phyloP scores from a whole-genome alignment of 345 rosid genomes.

The Tarenaya hassleriana region DNA sequence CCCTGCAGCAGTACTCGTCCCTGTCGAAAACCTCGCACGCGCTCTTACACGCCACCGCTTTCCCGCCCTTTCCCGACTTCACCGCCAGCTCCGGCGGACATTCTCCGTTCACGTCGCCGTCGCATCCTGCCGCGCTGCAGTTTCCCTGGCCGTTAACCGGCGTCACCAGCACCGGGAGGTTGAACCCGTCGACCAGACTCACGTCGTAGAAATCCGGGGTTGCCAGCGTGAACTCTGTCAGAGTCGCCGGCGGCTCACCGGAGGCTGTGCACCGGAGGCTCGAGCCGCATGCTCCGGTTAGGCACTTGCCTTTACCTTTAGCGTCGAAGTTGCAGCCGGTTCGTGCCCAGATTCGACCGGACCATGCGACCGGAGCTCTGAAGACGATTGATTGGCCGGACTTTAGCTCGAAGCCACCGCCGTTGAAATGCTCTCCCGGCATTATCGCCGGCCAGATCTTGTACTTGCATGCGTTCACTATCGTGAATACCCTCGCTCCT shows the following conservation, averaged over 20 bases:
- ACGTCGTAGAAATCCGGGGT: slow-evolving; percentile 59
- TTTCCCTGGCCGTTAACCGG: slow-evolving; percentile 68
- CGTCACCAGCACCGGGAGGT: slow-evolving; percentile 50
- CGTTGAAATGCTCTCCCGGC: slow-evolving; percentile 48
- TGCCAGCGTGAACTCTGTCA: slow-evolving; percentile 76
- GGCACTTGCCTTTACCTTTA: slow-evolving; percentile 58
- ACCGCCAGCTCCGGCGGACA: slow-evolving; percentile 66
- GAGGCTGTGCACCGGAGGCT: slow-evolving; percentile 52
- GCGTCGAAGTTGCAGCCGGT: slow-evolving; percentile 62
- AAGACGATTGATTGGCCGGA: slow-evolving; percentile 51
- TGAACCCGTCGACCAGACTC: slow-evolving; percentile 91
- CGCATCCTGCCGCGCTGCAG: slow-evolving; percentile 61
- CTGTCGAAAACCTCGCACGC: slow-evolving; percentile 89
- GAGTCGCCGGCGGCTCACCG: slow-evolving; percentile 65
- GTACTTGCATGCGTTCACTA: slow-evolving; percentile 56
- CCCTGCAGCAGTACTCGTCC: slow-evolving; percentile 82
- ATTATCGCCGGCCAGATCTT: slow-evolving; percentile 73
- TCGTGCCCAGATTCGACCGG: slow-evolving; percentile 88
- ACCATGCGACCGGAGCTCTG: slow-evolving; percentile 63
- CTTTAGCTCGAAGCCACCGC: slow-evolving; percentile 54
- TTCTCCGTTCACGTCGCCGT: slow-evolving; percentile 38
- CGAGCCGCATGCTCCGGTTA: slow-evolving; percentile 67
- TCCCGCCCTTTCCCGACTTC: slow-evolving; percentile 51
- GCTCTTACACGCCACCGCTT: slow-evolving; percentile 63
- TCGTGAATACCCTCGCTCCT: slow-evolving; percentile 57